Conservation (phyloP, 2,329 filamentous ascomycete genomes). For the Calonectria multiphialidica region DNA sequence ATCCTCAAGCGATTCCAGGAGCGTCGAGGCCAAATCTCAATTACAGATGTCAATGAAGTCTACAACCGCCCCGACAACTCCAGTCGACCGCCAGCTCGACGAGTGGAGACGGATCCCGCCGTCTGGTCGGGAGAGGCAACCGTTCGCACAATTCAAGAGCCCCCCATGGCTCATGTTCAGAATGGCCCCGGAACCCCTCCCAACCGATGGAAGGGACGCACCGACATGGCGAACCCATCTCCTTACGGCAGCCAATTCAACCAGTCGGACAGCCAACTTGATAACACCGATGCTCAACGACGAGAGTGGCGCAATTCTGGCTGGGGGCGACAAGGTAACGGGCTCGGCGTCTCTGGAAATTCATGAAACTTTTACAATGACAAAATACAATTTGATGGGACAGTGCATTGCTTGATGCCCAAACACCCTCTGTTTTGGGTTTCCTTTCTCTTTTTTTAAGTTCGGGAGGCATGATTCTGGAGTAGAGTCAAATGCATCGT, state of each 20-base stretch:
- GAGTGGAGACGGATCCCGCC: conserved; percentile 90
- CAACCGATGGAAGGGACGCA: conserved; percentile 61
- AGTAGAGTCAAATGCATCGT: conserved; percentile 54
- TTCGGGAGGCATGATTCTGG: conserved; percentile 47
- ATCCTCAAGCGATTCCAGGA: conserved; percentile 95
- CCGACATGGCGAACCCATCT: conserved; percentile 56
- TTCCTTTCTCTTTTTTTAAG: conserved; percentile 29
- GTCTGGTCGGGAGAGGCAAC: conserved; percentile 87
- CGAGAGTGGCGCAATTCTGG: conserved; percentile 71
- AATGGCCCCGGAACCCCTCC: conserved; percentile 62
- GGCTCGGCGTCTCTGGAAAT: conserved; percentile 62
- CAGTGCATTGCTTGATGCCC: conserved; percentile 23
- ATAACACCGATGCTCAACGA: conserved; percentile 57
- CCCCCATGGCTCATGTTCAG: conserved; percentile 55
- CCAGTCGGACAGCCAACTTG: conserved; percentile 55
- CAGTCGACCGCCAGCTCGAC: conserved; percentile 64
- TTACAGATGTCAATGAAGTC: conserved; percentile 69
- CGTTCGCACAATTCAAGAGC: conserved; percentile 80
- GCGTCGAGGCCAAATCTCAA: conserved; percentile 71
- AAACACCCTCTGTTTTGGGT: conserved; percentile 33
- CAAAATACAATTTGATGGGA: conserved; percentile 33
- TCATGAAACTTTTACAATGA: conserved; percentile 46
- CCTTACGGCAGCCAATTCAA: conserved; percentile 61
- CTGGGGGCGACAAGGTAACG: conserved; percentile 64
- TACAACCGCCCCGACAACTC: conserved; percentile 70